Percentiles rank a stretch among this genome's conserved stretches.
These are phyloP conservation scores for Phaeosphaeriaceae sp. DNA, from an alignment of 2,329 filamentous ascomycete species.

Conservation along the genomic window DNA sequence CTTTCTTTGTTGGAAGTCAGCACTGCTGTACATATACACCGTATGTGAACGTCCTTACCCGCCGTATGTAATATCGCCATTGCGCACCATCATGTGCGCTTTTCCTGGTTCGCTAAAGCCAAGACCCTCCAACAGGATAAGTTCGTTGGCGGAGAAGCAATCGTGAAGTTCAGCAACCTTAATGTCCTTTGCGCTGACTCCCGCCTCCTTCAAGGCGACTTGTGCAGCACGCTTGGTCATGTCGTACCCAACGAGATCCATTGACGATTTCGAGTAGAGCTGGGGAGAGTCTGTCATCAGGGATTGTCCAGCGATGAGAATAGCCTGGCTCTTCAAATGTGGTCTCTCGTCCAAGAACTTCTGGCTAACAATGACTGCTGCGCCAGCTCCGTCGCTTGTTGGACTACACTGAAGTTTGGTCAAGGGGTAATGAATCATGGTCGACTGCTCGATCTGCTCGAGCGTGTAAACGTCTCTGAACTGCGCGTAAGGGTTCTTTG, in stretches of 20 bases:
- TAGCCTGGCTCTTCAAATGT: slow-evolving; percentile 78
- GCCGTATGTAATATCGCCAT: slow-evolving; percentile 89
- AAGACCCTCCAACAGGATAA: slow-evolving; percentile 84
- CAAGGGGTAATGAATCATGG: slow-evolving; percentile 81
- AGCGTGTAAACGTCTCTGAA: slow-evolving; percentile 89
- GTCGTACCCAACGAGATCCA: slow-evolving; percentile 87
- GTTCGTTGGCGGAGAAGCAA: slow-evolving; percentile 94
- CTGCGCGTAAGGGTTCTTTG: slow-evolving; percentile 92
- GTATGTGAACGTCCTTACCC: too few relatives aligned
- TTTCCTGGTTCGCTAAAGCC: slow-evolving; percentile 79
- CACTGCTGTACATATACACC: too few relatives aligned
- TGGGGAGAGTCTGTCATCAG: slow-evolving; percentile 81
- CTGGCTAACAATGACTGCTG: slow-evolving; percentile 87
- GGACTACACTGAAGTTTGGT: slow-evolving; percentile 97
- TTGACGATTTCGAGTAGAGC: slow-evolving; percentile 78
- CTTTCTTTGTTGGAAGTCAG: slow-evolving; percentile 50
- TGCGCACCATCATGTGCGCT: slow-evolving; percentile 87
- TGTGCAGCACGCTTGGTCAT: slow-evolving; percentile 78
- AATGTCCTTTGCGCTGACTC: slow-evolving; percentile 69
- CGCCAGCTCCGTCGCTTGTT: slow-evolving; percentile 89
- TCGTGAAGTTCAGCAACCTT: slow-evolving; percentile 92
- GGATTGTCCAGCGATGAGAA: slow-evolving; percentile 85
- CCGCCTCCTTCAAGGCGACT: slow-evolving; percentile 75
- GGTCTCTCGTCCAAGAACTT: slow-evolving; percentile 84
- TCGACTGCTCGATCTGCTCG: slow-evolving; percentile 77